Conservation (phyloP, 2,329 filamentous ascomycete species). For the Penicillium concentricum region DNA sequence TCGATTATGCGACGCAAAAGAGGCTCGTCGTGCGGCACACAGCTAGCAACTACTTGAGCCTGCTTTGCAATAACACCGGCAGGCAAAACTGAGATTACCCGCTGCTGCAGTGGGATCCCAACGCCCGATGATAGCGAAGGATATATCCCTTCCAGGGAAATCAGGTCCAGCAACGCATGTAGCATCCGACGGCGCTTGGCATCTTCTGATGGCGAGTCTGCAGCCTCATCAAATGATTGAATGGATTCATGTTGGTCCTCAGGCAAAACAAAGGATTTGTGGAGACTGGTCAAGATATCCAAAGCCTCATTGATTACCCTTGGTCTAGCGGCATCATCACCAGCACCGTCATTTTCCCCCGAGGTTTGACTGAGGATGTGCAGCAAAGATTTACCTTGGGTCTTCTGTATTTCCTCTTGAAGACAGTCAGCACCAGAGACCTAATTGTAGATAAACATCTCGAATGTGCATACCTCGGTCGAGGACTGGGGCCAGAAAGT, state of each 20-base stretch:
- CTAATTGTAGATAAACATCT: constrained; percentile 8
- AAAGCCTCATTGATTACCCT: constrained; percentile 36
- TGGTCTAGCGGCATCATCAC: constrained; percentile 23
- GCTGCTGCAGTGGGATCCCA: constrained; percentile 45
- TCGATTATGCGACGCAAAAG: constrained; percentile 34
- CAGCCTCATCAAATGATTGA: constrained; percentile 7
- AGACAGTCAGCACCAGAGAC: constrained; percentile 28
- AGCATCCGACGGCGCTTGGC: constrained; percentile 41
- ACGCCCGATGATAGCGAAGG: constrained; percentile 44
- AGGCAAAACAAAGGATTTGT: constrained; percentile 34
- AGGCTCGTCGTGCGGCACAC: constrained; percentile 26
- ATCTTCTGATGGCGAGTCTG: constrained; percentile 39
- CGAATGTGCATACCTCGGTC: constrained; percentile 40
- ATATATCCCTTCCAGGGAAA: constrained; percentile 47
- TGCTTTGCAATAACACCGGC: constrained; percentile 44
- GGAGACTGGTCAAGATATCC: constrained; percentile 34
- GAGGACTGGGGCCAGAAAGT: constrained; percentile 41
- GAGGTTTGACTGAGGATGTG: constrained; percentile 30
- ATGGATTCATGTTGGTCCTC: constrained; percentile 8
- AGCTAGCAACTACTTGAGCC: constrained; percentile 14
- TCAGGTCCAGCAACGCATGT: constrained; percentile 43
- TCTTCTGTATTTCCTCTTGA: constrained; percentile 42
- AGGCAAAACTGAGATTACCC: constrained; percentile 45
- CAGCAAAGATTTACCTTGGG: constrained; percentile 35
- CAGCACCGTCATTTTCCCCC: neutral